phyloP scores from a whole-genome alignment of 495 filamentous ascomycete species.

The Lepraria neglecta region DNA sequence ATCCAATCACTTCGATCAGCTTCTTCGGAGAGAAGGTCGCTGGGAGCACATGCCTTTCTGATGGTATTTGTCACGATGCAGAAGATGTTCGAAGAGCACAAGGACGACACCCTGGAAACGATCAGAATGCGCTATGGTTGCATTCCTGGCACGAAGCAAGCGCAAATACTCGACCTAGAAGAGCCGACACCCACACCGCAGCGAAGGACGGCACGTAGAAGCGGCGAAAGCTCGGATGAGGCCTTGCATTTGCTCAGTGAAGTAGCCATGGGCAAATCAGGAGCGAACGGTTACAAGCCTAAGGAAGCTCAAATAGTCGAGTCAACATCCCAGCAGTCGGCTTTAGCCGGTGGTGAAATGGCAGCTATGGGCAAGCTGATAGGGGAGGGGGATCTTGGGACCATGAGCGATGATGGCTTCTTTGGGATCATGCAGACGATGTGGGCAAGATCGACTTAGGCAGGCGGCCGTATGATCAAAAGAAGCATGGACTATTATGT shows the following conservation, averaged over 20 bases:
- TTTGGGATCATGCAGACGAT: constrained; percentile 21
- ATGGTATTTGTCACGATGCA: constrained; percentile 68
- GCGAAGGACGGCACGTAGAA: constrained; percentile 7
- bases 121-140: constrained; percentile 10
- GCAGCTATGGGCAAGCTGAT: constrained; percentile 46
- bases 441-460: constrained; percentile 10
- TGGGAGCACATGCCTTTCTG: constrained; percentile 69
- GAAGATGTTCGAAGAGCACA: constrained; percentile 53
- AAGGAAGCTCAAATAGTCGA: constrained; percentile 28
- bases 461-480: too few relatives aligned
- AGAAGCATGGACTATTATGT: too few relatives aligned
- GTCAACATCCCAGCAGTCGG: constrained; percentile 31
- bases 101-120: constrained; percentile 7
- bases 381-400: constrained; percentile 29
- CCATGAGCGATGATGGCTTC: constrained; percentile 19
- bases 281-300: constrained; percentile 22
- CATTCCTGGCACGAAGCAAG: constrained; percentile 12
- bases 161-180: constrained; percentile 16
- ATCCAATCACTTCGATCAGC: constrained; percentile 60
- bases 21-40: constrained; percentile 56
- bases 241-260: constrained; percentile 58
- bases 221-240: constrained; percentile 19
- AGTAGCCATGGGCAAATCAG: constrained; percentile 54
- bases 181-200: constrained; percentile 13
- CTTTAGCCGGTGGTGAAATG: constrained; percentile 28